phyloP scores from a whole-genome alignment of 116 monocot genomes.

The Thalassia testudinum region DNA sequence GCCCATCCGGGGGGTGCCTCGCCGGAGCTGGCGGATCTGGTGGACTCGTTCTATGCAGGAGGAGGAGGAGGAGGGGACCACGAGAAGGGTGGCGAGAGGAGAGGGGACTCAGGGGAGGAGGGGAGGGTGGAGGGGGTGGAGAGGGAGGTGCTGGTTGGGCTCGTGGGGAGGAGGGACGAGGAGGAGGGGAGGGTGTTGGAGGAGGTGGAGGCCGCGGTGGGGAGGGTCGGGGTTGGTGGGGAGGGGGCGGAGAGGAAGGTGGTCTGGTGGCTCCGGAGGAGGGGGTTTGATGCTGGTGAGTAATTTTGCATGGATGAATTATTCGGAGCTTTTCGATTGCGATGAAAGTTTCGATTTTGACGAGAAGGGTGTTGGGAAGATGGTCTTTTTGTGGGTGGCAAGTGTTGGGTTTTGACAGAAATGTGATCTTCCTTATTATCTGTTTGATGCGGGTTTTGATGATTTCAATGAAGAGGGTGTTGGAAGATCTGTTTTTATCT shows the following conservation, averaged over 20 bases:
- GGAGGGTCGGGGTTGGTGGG: conserved; percentile 3
- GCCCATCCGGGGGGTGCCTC: neutral
- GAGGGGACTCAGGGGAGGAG: neutral
- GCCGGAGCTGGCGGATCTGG: conserved; percentile 37
- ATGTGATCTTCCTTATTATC: too few species aligned
- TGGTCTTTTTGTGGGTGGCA: too few species aligned
- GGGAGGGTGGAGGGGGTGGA: neutral
- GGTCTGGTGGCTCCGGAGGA: conserved; percentile 19
- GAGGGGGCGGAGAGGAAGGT: conserved; percentile 11
- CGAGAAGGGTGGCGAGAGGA: neutral
- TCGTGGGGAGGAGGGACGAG: conserved; percentile 10
- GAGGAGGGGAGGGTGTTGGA: conserved; percentile 9
- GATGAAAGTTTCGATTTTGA: neutral
- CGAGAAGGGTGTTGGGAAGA: too few species aligned
- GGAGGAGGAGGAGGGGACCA: conserved; percentile 10
- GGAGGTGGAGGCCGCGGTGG: conserved; percentile 10
- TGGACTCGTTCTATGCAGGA: conserved; percentile 43
- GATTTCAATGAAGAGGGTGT: too few species aligned
- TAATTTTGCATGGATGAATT: neutral
- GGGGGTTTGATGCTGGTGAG: conserved; percentile 41
- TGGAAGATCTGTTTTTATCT: too few species aligned
- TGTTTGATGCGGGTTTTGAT: too few species aligned
- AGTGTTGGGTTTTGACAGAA: too few species aligned
- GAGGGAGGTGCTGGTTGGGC: conserved; percentile 12
- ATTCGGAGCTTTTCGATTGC: neutral